A percentile compares a stretch with the other conserved stretches of the same genome.
Conservation (phyloP, 257 asterid species). For the Solanum neorickii region DNA sequence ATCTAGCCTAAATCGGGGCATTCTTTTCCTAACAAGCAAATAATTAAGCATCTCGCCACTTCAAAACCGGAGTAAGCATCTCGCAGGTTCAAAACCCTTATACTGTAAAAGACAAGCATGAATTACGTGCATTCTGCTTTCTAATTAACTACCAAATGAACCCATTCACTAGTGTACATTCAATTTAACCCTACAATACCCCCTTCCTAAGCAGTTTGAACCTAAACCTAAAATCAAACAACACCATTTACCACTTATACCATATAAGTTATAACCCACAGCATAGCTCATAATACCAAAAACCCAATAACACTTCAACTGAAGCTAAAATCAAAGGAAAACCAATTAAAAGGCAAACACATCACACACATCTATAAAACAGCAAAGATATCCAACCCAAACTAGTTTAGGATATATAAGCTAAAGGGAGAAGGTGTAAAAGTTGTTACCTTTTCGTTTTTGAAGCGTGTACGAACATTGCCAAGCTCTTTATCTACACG, state of each 20-base stretch:
- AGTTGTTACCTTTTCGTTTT: constrained; percentile 62
- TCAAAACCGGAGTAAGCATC: neutral
- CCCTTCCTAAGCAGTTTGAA: neutral
- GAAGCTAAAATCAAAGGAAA: neutral
- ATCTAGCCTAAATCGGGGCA: neutral
- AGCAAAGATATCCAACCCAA: neutral
- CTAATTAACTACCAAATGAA: neutral
- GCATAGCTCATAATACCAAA: neutral
- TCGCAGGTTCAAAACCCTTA: neutral
- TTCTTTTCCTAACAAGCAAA: neutral
- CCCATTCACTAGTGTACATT: neutral
- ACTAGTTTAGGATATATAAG: neutral
- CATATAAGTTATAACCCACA: neutral
- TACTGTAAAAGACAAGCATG: neutral
- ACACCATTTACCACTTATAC: neutral
- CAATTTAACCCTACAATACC: neutral
- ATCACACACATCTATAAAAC: neutral
- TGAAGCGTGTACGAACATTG: constrained; percentile 83
- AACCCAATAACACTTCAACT: neutral
- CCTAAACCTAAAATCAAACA: neutral
- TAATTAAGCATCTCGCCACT: neutral
- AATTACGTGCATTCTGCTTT: constrained; percentile 18
- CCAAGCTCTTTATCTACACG: constrained; percentile 99
- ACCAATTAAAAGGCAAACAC: neutral
- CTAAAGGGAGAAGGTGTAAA: neutral